Base-by-base conservation (phyloP, 345 rosid species). In the Lumnitzera racemosa region DNA sequence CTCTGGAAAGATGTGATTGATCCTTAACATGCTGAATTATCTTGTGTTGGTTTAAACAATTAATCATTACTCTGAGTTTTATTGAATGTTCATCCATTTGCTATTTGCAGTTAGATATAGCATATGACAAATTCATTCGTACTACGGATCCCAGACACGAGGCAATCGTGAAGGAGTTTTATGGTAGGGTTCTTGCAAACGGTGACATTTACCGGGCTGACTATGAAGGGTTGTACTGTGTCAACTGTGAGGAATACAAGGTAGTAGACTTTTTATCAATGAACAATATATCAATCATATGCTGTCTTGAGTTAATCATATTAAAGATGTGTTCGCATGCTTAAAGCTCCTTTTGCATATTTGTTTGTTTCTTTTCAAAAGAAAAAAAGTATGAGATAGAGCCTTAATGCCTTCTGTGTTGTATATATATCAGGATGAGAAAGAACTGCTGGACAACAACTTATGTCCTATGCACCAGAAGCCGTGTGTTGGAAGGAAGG, bases 211-310 rank as follows among this genome's bases (percentile, higher is more conserved):
- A 92, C 66, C 74, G 77, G 67, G 90, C 94, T 58, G 94, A 92
- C 73, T 92, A 92, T 36, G 96, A 87, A 71, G 98, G 98, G 2
- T 79, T 87, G 43, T 92, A 92, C 74, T 92, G 98, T 74, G 80
- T 92, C 61, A 92, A 89, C 73, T 92, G 96, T 67, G 94, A 92
- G 82, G 98, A 92, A 75, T 89, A 87, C 63, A 92, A 92, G 95
- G 98, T 92, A 50, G 49, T 58, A 27, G 15, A 57, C 64, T 27
- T 50, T 16, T 51, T 61, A 47, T 53, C 31, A 27, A 27, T 27
- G 31, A 27, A 27, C 31, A 27, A 27, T 27, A 27, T 27, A 27
- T 27, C 5, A 27, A 27, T 27, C 5, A 27, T 27, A 27, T 27
- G 31, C 31, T 27, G 31, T 5, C 31, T 27, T 23, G 13, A 20